These are phyloP conservation scores for Agaricus blazei DNA, from an alignment of 768 basidiomycete genomes.

Conservation along the genomic window DNA sequence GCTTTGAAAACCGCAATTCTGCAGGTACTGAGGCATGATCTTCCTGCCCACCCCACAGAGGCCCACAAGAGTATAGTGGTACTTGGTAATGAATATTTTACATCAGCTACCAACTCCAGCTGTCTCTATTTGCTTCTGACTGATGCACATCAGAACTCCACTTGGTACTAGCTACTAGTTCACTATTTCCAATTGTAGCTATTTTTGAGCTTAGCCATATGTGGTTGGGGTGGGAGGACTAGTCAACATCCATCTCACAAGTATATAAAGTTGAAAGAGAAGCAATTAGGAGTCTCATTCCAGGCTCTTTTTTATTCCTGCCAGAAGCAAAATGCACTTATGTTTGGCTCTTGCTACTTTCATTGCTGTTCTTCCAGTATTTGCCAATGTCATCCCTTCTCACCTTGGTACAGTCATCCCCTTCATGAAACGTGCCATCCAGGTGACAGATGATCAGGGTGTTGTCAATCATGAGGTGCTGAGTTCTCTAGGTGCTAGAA, in stretches of 20 bases:
- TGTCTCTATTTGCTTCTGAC: not conserved
- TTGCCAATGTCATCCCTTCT: slow-evolving; percentile 12
- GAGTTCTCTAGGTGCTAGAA: slow-evolving; percentile 17
- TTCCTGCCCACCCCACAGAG: too few relatives aligned
- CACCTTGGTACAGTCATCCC: slow-evolving; percentile 17
- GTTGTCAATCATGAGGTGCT: slow-evolving; percentile 19
- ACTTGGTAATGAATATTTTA: not conserved
- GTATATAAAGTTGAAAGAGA: not conserved
- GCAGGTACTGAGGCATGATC: too few relatives aligned
- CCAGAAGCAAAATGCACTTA: slow-evolving; percentile 1
- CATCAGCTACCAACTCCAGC: not conserved
- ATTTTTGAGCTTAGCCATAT: too few relatives aligned
- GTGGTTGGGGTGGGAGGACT: not conserved
- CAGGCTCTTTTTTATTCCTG: not conserved
- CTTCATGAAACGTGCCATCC: slow-evolving; percentile 20
- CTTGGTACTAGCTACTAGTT: too few relatives aligned
- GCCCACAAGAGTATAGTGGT: not conserved
- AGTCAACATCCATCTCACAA: not conserved
- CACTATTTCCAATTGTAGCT: too few relatives aligned
- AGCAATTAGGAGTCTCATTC: not conserved
- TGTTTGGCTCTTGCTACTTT: slow-evolving; percentile 4
- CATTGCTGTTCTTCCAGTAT: not conserved
- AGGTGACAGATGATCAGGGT: slow-evolving; percentile 18
- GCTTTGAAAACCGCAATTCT: too few relatives aligned
- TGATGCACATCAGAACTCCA: not conserved